phyloP scores from a whole-genome alignment of 176 grass and related monocot species.

The Rhynchospora pubera region DNA sequence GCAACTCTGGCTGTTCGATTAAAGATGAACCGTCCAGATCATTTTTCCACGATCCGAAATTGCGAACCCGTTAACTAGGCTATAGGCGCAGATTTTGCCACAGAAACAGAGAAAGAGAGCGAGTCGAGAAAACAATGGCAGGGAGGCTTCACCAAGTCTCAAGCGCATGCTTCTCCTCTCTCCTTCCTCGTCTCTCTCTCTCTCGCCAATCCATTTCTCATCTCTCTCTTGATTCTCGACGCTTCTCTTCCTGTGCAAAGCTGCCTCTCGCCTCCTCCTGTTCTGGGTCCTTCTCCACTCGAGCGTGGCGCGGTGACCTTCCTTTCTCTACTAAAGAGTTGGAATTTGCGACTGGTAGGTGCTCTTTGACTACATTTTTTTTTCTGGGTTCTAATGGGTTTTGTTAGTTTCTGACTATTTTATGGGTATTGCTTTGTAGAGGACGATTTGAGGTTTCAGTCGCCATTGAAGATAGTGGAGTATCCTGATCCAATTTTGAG shows the following conservation, averaged over 20 bases:
- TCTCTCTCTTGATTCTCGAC: not conserved
- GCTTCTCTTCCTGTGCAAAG: not conserved
- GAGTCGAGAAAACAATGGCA: constrained; percentile 3
- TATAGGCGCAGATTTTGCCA: constrained; percentile 3
- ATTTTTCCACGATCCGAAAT: not conserved
- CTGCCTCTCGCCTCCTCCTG: not conserved
- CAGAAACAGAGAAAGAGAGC: not conserved
- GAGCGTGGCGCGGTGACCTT: constrained; percentile 30
- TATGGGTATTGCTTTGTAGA: constrained; percentile 29
- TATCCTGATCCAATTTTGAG: constrained; percentile 80
- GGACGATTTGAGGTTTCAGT: constrained; percentile 67
- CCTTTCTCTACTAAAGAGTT: constrained; percentile 27
- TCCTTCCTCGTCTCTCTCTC: constrained; percentile 27
- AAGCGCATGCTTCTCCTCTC: constrained; percentile 32
- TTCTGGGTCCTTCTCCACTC: not conserved
- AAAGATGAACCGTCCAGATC: not conserved
- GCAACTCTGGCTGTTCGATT: not conserved
- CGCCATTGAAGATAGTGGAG: constrained; percentile 64
- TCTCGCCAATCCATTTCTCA: not conserved
- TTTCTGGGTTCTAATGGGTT: not conserved
- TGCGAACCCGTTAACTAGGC: not conserved
- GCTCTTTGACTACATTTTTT: not conserved
- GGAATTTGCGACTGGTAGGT: constrained; percentile 61
- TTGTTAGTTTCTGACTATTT: not conserved
- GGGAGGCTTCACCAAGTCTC: constrained; percentile 20